A percentile compares a stretch with the other conserved stretches of the same genome.
Conservation (phyloP, 2,329 filamentous ascomycete genomes). For the Aspergillus calidoustus region DNA sequence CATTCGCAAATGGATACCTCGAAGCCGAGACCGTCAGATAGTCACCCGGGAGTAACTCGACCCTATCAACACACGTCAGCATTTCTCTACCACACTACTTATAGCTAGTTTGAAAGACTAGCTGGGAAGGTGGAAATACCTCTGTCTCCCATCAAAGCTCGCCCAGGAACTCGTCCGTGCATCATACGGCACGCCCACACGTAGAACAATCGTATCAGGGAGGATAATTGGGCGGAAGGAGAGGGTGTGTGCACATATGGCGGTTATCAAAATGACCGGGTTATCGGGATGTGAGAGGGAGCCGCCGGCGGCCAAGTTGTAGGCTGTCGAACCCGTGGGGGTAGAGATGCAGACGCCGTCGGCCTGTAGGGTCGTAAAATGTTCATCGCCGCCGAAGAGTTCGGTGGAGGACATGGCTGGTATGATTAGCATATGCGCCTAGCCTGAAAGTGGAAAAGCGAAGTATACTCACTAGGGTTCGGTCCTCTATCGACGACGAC, state of each 20-base stretch:
- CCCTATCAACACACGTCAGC: slow-evolving; percentile 31
- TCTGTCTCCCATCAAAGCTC: slow-evolving; percentile 94
- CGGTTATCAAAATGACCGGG: slow-evolving; percentile 90
- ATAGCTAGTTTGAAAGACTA: neutral
- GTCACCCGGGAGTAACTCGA: slow-evolving; percentile 55
- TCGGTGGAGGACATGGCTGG: slow-evolving; percentile 88
- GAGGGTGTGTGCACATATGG: slow-evolving; percentile 92
- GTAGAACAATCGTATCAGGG: slow-evolving; percentile 91
- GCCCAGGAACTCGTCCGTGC: slow-evolving; percentile 90
- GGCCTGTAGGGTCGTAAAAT: slow-evolving; percentile 90
- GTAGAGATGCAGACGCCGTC: slow-evolving; percentile 94
- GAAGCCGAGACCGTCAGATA: slow-evolving; percentile 59
- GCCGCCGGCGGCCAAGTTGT: slow-evolving; percentile 94
- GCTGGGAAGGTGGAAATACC: slow-evolving; percentile 46
- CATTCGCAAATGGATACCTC: slow-evolving; percentile 57
- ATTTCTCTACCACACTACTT: too few relatives aligned
- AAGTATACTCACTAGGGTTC: slow-evolving; percentile 74
- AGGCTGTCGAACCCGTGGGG: slow-evolving; percentile 91
- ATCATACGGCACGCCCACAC: slow-evolving; percentile 93
- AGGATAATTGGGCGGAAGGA: slow-evolving; percentile 96
- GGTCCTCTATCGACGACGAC: slow-evolving; percentile 95
- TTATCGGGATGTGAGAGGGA: slow-evolving; percentile 96
- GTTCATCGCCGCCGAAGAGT: slow-evolving; percentile 91
- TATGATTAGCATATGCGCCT: slow-evolving; percentile 7
- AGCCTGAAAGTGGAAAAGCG: too few relatives aligned